A percentile compares a stretch with the other conserved stretches of the same genome.
Conservation (phyloP, 495 filamentous ascomycete genomes). For the Schizothecium vesticola region DNA sequence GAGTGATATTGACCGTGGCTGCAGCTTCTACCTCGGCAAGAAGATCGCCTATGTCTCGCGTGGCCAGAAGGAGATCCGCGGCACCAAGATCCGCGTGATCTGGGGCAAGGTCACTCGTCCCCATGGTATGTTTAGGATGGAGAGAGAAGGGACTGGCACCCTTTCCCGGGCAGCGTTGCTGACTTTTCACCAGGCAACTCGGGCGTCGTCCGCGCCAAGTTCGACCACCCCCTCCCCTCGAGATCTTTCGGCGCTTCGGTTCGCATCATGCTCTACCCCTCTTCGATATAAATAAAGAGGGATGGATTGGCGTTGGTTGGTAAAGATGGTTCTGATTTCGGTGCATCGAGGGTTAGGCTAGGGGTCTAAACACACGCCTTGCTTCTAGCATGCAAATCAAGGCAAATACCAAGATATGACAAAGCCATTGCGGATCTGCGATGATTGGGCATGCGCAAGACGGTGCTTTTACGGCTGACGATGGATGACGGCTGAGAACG, state of each 20-base stretch:
- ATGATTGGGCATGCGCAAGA: conserved; percentile 20
- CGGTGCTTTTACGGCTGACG: conserved; percentile 12
- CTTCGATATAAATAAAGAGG: conserved; percentile 51
- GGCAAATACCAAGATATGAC: conserved; percentile 39
- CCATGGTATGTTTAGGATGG: conserved; percentile 61
- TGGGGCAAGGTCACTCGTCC: conserved; percentile 97
- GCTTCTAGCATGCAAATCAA: conserved; percentile 41
- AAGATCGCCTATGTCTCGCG: conserved; percentile 96
- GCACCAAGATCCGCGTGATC: conserved; percentile 96
- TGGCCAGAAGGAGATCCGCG: conserved; percentile 82
- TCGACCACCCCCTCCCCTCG: conserved; percentile 88
- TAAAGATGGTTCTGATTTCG: conserved; percentile 50
- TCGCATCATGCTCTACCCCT: conserved; percentile 98
- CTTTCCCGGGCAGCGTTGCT: not conserved
- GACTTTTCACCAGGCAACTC: conserved; percentile 66
- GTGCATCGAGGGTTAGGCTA: conserved; percentile 49
- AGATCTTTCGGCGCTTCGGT: conserved; percentile 95
- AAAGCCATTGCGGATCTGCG: conserved; percentile 31
- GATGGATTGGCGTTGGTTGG: conserved; percentile 49
- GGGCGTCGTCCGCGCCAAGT: conserved; percentile 92
- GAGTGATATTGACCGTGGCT: conserved; percentile 23
- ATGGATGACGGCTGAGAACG: conserved; percentile 7
- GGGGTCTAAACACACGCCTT: conserved; percentile 43
- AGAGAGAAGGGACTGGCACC: not conserved
- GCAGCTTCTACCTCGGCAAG: conserved; percentile 88